phyloP scores from a whole-genome alignment of 192 early-diverging fungal species.

The Backusella morwellensis region DNA sequence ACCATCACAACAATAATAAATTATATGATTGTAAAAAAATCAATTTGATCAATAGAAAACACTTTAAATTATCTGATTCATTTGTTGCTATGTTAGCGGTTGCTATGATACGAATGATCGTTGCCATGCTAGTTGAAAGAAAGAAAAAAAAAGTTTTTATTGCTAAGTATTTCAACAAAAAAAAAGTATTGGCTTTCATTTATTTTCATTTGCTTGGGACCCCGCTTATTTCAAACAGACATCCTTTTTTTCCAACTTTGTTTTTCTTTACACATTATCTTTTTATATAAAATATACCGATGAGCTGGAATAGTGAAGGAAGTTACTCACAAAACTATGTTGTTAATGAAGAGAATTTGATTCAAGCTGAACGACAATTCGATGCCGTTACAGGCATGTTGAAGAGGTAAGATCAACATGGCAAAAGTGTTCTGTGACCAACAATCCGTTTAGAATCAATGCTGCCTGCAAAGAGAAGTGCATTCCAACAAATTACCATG shows the following conservation, averaged over 20 bases:
- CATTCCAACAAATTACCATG: slow-evolving; percentile 75
- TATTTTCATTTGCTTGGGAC: background rate
- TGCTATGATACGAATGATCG: background rate
- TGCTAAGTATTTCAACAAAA: background rate
- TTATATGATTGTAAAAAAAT: background rate
- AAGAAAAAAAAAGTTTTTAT: too few relatives aligned
- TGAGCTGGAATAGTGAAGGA: slow-evolving; percentile 19
- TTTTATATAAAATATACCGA: background rate
- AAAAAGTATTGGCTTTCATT: background rate
- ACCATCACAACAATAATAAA: background rate
- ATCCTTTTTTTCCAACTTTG: background rate
- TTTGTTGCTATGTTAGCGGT: background rate
- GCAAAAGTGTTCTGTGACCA: too few relatives aligned
- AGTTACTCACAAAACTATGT: slow-evolving; percentile 31
- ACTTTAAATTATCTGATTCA: background rate
- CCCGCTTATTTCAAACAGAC: background rate
- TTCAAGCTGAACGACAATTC: slow-evolving; percentile 28
- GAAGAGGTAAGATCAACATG: slow-evolving; percentile 21
- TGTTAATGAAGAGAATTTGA: slow-evolving; percentile 28
- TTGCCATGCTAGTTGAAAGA: background rate
- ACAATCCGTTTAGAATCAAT: slow-evolving; percentile 48
- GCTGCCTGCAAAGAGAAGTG: slow-evolving; percentile 86
- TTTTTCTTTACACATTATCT: background rate
- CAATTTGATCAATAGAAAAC: background rate
- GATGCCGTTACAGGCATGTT: slow-evolving; percentile 30